A percentile compares a stretch with the other conserved stretches of the same genome.
phyloP scores from a whole-genome alignment of 225 moss, liverwort and hornwort species.

The Asterella californica region DNA sequence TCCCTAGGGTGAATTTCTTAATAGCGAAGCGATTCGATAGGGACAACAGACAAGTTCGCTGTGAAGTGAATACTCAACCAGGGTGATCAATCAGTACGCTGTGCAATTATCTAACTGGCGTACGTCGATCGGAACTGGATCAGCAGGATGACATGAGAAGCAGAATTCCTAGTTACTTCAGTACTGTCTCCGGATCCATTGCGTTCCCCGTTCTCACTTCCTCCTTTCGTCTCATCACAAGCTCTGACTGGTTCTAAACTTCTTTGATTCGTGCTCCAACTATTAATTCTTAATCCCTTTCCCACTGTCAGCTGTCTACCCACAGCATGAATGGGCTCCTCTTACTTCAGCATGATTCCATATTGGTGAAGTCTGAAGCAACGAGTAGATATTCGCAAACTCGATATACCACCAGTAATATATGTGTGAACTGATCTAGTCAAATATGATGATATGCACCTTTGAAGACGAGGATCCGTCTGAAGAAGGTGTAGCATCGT shows the following conservation, averaged over 20 bases:
- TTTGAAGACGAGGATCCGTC: slow-evolving; percentile 45
- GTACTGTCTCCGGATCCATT: background rate
- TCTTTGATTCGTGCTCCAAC: background rate
- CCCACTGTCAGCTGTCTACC: background rate
- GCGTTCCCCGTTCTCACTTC: background rate
- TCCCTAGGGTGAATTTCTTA: too few species aligned
- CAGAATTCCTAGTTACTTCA: background rate
- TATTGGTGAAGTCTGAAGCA: background rate
- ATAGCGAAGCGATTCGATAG: too few species aligned
- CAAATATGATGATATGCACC: slow-evolving; percentile 21
- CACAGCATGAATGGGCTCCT: background rate
- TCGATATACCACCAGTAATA: background rate
- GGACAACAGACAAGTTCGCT: background rate
- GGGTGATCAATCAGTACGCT: too few species aligned
- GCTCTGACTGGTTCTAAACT: background rate
- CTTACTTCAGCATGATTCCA: background rate
- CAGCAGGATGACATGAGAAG: background rate
- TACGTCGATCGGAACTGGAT: too few species aligned
- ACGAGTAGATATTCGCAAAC: background rate
- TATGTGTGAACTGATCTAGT: background rate
- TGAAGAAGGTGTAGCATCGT: slow-evolving; percentile 51
- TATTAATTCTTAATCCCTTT: background rate
- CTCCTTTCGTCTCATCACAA: background rate
- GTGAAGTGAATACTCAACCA: background rate
- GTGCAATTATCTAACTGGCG: too few species aligned